phyloP scores from a whole-genome alignment of 2,329 filamentous ascomycete species.

The Botrytis elliptica region DNA sequence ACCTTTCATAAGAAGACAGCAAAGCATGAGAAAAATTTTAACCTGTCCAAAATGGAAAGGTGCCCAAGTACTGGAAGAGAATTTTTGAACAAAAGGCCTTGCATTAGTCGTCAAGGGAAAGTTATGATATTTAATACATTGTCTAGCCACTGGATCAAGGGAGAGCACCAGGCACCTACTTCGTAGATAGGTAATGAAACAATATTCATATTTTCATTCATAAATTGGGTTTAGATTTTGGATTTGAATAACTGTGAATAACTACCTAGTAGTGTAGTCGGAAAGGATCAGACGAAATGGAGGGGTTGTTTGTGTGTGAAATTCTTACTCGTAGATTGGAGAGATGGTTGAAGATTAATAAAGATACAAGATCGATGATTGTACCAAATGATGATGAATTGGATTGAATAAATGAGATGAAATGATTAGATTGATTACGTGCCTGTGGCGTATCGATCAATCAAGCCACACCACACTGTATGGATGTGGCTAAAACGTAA shows the following conservation, averaged over 20 bases:
- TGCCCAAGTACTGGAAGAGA: neutral
- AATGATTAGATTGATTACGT: neutral
- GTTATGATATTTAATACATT: neutral
- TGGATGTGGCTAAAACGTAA: constrained; percentile 11
- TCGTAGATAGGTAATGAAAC: neutral
- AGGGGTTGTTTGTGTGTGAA: neutral
- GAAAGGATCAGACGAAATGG: neutral
- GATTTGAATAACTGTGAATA: neutral
- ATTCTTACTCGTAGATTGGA: neutral
- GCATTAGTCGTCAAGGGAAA: neutral
- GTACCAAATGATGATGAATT: neutral
- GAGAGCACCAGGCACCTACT: neutral
- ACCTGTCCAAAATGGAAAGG: neutral
- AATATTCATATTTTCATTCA: neutral
- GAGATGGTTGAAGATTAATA: neutral
- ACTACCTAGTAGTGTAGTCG: neutral
- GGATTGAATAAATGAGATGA: neutral
- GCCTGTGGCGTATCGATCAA: neutral
- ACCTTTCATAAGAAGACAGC: constrained; percentile 15
- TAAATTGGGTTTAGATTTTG: neutral
- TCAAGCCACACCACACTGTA: constrained; percentile 8
- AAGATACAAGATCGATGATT: neutral
- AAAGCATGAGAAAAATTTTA: constrained; percentile 13
- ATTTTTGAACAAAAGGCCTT: neutral
- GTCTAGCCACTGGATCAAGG: neutral